phyloP scores from a whole-genome alignment of 192 early-diverging fungal species.

The Cladochytrium replicatum region DNA sequence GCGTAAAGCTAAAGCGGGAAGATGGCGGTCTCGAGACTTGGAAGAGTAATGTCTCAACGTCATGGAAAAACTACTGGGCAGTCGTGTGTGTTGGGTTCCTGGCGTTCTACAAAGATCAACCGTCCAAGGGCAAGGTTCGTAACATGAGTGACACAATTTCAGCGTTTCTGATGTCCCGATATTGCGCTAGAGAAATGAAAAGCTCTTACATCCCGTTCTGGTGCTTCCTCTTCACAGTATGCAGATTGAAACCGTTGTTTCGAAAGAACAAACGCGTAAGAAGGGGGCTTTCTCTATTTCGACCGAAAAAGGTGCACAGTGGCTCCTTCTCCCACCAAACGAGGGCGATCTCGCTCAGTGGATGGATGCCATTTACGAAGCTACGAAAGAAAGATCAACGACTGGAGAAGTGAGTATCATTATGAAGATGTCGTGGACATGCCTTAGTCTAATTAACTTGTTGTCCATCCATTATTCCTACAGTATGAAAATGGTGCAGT shows the following conservation, averaged over 20 bases:
- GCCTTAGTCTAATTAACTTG: slow-evolving; percentile 6
- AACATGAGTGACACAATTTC: no score
- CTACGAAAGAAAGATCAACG: slow-evolving; percentile 25
- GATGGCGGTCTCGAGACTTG: slow-evolving; percentile 12
- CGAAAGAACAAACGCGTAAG: slow-evolving; percentile 28
- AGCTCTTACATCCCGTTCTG: slow-evolving; percentile 22
- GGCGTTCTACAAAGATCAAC: slow-evolving; percentile 38
- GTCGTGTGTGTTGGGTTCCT: slow-evolving; percentile 39
- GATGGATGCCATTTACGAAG: slow-evolving; percentile 25
- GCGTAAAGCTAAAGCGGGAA: slow-evolving; percentile 24
- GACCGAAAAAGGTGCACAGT: slow-evolving; percentile 12
- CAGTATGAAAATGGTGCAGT: slow-evolving; percentile 15
- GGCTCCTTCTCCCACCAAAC: slow-evolving; percentile 19
- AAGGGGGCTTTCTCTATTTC: slow-evolving; percentile 27
- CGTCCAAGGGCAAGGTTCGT: slow-evolving; percentile 9
- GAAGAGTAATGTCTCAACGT: slow-evolving; percentile 7
- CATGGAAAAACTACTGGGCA: slow-evolving; percentile 30
- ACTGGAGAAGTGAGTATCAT: slow-evolving; percentile 21
- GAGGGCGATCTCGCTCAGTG: slow-evolving; percentile 28
- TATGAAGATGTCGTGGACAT: no score
- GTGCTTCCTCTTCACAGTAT: slow-evolving; percentile 23
- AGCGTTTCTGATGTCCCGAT: background rate
- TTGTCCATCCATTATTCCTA: background rate
- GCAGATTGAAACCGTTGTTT: slow-evolving; percentile 21
- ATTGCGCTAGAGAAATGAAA: background rate